phyloP scores from a whole-genome alignment of 208 protist species.

The Wallacemonas rigidus region DNA sequence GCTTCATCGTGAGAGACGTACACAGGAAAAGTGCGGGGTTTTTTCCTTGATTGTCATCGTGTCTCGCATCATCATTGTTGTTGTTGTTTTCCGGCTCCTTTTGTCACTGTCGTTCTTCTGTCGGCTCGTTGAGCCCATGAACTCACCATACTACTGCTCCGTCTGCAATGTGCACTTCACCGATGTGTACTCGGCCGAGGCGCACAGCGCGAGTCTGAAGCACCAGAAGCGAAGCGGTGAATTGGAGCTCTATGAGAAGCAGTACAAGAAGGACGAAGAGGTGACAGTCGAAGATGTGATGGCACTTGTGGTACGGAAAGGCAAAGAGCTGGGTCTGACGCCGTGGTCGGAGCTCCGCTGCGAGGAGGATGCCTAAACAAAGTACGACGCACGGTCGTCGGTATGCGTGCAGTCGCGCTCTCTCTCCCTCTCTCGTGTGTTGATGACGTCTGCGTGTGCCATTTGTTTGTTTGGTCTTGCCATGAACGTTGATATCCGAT shows the following conservation, averaged over 20 bases:
- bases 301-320: constrained; percentile 65
- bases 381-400: no score
- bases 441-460: no score
- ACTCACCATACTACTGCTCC: constrained; percentile 59
- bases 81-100: constrained; percentile 16
- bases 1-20: no score
- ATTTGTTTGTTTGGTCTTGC: no score
- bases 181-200: constrained; percentile 52
- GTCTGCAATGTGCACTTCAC: constrained; percentile 67
- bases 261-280: constrained; percentile 69
- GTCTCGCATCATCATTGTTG: not conserved
- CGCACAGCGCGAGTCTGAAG: constrained; percentile 59
- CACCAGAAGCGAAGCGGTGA: constrained; percentile 79
- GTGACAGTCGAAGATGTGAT: constrained; percentile 76
- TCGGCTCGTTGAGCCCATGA: not conserved
- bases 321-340: constrained; percentile 45
- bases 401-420: no score
- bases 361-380: constrained; percentile 1
- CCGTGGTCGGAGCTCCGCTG: constrained; percentile 53
- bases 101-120: not conserved
- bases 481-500: no score
- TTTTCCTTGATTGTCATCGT: not conserved
- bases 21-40: not conserved
- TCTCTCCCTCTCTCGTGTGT: no score
- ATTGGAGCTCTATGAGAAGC: constrained; percentile 44